Conservation (phyloP, 2,329 filamentous ascomycete species). For the Xylariaceae sp. region DNA sequence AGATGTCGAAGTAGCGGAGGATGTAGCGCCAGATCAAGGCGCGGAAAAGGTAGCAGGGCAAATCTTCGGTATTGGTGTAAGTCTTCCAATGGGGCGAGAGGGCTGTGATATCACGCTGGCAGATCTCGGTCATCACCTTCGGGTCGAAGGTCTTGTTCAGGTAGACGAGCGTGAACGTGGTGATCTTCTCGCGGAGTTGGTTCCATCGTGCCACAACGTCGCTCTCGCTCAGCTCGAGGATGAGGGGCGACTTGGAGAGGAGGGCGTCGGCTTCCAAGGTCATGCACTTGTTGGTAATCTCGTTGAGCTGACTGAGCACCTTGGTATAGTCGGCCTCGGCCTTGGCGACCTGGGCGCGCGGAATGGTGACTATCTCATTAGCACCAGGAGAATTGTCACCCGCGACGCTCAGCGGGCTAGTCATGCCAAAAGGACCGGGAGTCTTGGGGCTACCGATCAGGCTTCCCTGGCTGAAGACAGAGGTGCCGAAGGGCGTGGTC, state of each 20-base stretch:
- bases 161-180: constrained; percentile 19
- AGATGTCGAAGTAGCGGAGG: constrained; percentile 22
- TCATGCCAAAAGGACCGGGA: no score
- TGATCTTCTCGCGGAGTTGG: constrained; percentile 22
- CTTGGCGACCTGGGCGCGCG: constrained; percentile 18
- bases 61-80: constrained; percentile 21
- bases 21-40: constrained; percentile 31
- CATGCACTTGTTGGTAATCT: constrained; percentile 21
- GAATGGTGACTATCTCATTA: constrained; percentile 18
- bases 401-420: no score
- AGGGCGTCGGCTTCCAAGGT: constrained; percentile 14
- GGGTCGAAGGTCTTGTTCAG: constrained; percentile 20
- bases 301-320: constrained; percentile 14
- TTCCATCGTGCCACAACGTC: constrained; percentile 21
- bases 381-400: not conserved
- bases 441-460: no score
- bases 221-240: constrained; percentile 19
- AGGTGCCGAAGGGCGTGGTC: not conserved
- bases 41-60: constrained; percentile 27
- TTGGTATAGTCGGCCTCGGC: constrained; percentile 19
- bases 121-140: constrained; percentile 17
- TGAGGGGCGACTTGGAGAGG: not conserved
- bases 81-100: constrained; percentile 28
- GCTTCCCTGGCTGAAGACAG: not conserved
- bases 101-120: constrained; percentile 21